Evolutionary conservation across 768 basidiomycete genomes (phyloP), one percentile per base, ranked within the genome.

Genomic region (Suillus subaureus): DNA sequence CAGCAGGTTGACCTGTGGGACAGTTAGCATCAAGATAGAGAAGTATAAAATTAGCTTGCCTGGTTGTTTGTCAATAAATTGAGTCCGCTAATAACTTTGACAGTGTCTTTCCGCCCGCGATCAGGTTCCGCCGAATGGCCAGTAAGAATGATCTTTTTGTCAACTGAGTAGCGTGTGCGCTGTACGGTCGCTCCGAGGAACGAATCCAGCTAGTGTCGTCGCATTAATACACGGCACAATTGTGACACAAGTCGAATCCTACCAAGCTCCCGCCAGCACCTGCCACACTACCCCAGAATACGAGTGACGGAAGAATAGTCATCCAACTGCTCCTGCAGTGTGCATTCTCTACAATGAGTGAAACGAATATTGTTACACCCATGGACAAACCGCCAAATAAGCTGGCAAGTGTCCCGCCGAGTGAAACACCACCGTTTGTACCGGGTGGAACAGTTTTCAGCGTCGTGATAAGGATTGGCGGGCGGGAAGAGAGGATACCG

Each of bases 141-240:
- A 57, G 89, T 87, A 16, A 93, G 79, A 58, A 97, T 82, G 52
- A 84, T 78, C 70, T 87, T 87, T 68, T 82, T 84, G 26, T 80
- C 79, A 54, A 78, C 78, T 6, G 90, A 89, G 77, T 89, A 97
- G 33, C 88, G 84, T 5, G 94, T 94, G 62, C 84, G 80, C 70
- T 98, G 96, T 1, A 97, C 74, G 6, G 92, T 94, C 6, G 96
- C 94, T 2, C 96, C 96, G 21, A 97, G 81, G 15, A 97, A 51
- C 0, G 93, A 95, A 74, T 98, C 96, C 60, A 94, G 76, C 92
- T 93, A 74, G 26, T 61, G 31, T 62, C 31, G 45, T 40, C 65
- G 3, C 51, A 66, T 37, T 35, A 64, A 11, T 63, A 45, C 11
- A 64, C 35, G 35, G 26, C 61, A 37, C 64, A 42, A 67, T 39